A percentile compares a stretch with the other conserved stretches of the same genome.
Conservation (phyloP, 768 basidiomycete species). For the Tubosaeta brunneosetosa region DNA sequence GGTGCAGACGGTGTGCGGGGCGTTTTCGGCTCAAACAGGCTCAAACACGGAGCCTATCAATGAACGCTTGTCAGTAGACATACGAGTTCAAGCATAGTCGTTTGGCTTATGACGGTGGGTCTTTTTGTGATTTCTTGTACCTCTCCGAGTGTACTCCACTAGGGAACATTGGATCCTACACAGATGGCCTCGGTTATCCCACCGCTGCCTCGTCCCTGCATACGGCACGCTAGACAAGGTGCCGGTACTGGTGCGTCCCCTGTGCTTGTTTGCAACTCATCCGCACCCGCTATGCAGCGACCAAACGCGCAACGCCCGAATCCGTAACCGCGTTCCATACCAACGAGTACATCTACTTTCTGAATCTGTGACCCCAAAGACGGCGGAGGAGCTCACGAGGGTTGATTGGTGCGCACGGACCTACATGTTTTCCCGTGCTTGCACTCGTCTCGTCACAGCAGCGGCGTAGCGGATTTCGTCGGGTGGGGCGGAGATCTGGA, state of each 20-base stretch:
- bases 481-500: conserved; percentile 86
- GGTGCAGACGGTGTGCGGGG: conserved; percentile 20
- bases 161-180: conserved; percentile 74
- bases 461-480: conserved; percentile 77
- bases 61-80: conserved; percentile 23
- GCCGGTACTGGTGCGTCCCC: conserved; percentile 68
- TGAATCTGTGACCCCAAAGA: conserved; percentile 88
- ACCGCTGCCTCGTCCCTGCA: conserved; percentile 90
- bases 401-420: conserved; percentile 63
- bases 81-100: conserved; percentile 3
- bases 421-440: not conserved
- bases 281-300: conserved; percentile 44
- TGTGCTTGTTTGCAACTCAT: not conserved
- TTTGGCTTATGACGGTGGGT: conserved; percentile 72
- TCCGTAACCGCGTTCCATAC: conserved; percentile 95
- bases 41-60: conserved; percentile 47
- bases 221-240: conserved; percentile 94
- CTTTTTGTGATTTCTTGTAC: not conserved
- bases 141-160: not conserved
- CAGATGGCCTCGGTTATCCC: conserved; percentile 83
- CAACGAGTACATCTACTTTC: conserved; percentile 95
- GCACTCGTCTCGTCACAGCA: conserved; percentile 29
- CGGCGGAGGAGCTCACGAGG: conserved; percentile 86
- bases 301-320: conserved; percentile 64
- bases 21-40: conserved; percentile 43